Conservation (phyloP, 176 grass and related monocot genomes). For the Eleusine coracana region DNA sequence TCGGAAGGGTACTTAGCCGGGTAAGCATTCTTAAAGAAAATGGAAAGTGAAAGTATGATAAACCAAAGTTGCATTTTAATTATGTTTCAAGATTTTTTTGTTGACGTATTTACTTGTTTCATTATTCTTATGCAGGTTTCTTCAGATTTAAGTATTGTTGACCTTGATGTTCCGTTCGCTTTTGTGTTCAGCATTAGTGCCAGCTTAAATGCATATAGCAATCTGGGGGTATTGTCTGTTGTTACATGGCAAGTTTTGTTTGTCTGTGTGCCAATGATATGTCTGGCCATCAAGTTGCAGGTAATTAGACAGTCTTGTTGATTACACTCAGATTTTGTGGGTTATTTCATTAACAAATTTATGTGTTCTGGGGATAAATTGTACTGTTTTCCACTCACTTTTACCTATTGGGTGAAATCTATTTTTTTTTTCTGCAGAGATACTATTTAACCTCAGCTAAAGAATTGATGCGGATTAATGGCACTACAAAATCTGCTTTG, state of each 20-base stretch:
- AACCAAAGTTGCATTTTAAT: not conserved
- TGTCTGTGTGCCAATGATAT: constrained; percentile 62
- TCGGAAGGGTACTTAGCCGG: constrained; percentile 88
- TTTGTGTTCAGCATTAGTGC: constrained; percentile 56
- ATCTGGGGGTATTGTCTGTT: constrained; percentile 80
- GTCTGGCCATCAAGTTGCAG: constrained; percentile 75
- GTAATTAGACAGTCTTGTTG: constrained; percentile 31
- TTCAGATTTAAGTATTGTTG: constrained; percentile 80
- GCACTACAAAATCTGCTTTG: constrained; percentile 86
- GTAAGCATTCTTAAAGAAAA: constrained; percentile 54
- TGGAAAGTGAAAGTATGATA: constrained; percentile 13
- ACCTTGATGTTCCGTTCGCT: constrained; percentile 85
- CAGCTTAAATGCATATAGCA: constrained; percentile 73
- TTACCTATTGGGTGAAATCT: constrained; percentile 16
- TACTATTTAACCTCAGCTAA: constrained; percentile 89
- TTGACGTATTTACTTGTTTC: constrained; percentile 7
- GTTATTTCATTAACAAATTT: constrained; percentile 17
- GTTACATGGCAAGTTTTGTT: constrained; percentile 96
- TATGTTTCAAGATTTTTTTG: not conserved
- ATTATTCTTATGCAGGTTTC: constrained; percentile 66
- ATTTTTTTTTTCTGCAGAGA: constrained; percentile 57
- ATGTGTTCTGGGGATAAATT: not conserved
- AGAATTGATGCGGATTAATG: constrained; percentile 97
- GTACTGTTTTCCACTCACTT: constrained; percentile 3
- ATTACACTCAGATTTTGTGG: not conserved